Evolutionary conservation across 192 early-diverging fungal genomes (phyloP), one percentile per base, ranked within the genome.

Genomic region (Obelidium mucronatum): DNA sequence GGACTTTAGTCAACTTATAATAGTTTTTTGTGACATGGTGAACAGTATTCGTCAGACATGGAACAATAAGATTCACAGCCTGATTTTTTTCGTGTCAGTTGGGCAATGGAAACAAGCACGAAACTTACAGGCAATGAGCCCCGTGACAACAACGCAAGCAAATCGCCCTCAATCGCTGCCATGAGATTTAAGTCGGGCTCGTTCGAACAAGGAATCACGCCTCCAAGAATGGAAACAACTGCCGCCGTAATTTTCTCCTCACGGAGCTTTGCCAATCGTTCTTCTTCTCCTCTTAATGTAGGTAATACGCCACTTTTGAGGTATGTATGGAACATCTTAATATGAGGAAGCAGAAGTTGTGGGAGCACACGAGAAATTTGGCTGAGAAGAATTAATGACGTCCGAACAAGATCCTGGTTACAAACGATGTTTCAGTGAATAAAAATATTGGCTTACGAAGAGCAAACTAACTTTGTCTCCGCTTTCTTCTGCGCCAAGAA

Each of bases 11-110:
- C 53, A 86, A 30, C 60, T 77, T 85, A n/a, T 33, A 59, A 37
- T 73, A 80, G 54, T 78, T 60, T 26, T 73, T 44, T 3, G 84
- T 85, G 11, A 76, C 71, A 44, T 86, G 82, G 5, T 85, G 85
- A 19, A 93, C 84, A 52, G 95, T 86, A 2, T 78, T 83, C 77
- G 93, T 91, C 26, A 96, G 79, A 70, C 93, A 94, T 11, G 92
- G 89, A 5, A 93, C 87, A 28, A 88, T 90, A 26, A 86, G 82
- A 31, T 84, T 67, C 30, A 95, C 83, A 63, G 94, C 85, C 87
- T 86, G 68, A 26, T 35, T 11, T 15, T 52, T 1, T n/a, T n/a
- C n/a, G n/a, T n/a, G n/a, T n/a, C n/a, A n/a, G n/a, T n/a, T n/a
- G n/a, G n/a, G n/a, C n/a, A 5, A 1, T 26, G 19, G 2, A 8